Percentiles rank a stretch among this genome's conserved stretches.
These are phyloP conservation scores for Paraphaeosphaeria sporulosa DNA, from an alignment of 2,329 filamentous ascomycete genomes.

Conservation along the genomic window DNA sequence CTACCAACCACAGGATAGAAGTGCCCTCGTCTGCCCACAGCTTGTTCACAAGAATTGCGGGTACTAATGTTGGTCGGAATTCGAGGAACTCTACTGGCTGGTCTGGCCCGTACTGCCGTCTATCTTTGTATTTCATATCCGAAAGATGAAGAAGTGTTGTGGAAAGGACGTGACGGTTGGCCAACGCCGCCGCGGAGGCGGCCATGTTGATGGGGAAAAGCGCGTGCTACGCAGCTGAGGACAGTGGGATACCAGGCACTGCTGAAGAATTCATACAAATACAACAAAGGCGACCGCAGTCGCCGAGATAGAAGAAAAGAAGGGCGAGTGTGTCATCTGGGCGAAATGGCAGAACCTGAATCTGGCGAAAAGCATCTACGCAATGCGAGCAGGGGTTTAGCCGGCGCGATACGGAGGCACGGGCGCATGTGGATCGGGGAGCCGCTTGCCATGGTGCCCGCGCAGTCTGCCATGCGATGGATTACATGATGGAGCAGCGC, in stretches of 20 bases:
- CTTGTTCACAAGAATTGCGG: constrained; percentile 40
- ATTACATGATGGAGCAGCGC: constrained; percentile 6
- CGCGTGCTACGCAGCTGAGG: neutral
- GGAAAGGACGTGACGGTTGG: constrained; percentile 36
- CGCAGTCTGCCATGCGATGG: constrained; percentile 4
- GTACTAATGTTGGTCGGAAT: constrained; percentile 43
- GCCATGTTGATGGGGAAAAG: constrained; percentile 29
- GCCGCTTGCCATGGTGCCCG: constrained; percentile 19
- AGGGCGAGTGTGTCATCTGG: constrained; percentile 9
- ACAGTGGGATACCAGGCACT: neutral
- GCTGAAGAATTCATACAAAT: neutral
- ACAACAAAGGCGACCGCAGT: constrained; percentile 8
- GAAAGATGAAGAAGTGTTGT: constrained; percentile 38
- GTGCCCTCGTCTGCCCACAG: constrained; percentile 45
- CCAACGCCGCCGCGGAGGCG: constrained; percentile 24
- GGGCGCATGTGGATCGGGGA: constrained; percentile 18
- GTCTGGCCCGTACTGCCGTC: constrained; percentile 41
- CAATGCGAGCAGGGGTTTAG: constrained; percentile 24
- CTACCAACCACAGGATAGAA: constrained; percentile 36
- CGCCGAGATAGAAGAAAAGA: constrained; percentile 2
- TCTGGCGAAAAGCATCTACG: constrained; percentile 16
- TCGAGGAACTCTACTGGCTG: constrained; percentile 44
- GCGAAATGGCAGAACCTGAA: constrained; percentile 17
- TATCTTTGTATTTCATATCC: constrained; percentile 40
- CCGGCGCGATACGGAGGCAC: constrained; percentile 22